Percentiles rank a stretch among this genome's conserved stretches.
Conservation (phyloP, 2,329 filamentous ascomycete species). For the Hypoxylon sp. region DNA sequence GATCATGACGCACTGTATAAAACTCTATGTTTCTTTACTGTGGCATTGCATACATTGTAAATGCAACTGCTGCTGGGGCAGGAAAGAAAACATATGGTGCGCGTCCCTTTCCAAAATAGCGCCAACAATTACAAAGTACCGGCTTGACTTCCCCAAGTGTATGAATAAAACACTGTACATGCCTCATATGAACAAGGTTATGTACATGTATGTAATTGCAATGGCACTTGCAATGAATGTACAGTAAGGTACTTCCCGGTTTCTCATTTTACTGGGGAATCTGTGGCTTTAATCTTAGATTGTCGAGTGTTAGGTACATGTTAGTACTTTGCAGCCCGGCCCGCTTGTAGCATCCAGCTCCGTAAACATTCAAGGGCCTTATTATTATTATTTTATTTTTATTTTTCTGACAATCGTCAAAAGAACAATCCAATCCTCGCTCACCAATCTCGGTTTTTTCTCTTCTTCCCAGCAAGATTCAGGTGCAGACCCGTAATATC, state of each 20-base stretch:
- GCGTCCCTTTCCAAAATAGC: conserved; percentile 20
- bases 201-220: not conserved
- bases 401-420: conserved; percentile 16
- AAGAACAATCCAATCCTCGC: conserved; percentile 40
- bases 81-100: conserved; percentile 11
- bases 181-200: not conserved
- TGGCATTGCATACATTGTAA: conserved; percentile 22
- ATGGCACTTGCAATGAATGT: too few relatives aligned
- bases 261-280: conserved; percentile 37
- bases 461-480: conserved; percentile 32
- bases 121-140: conserved; percentile 7
- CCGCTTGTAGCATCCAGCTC: conserved; percentile 38
- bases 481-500: conserved; percentile 34
- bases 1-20: too few relatives aligned
- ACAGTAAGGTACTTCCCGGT: conserved; percentile 8
- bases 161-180: not conserved
- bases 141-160: too few relatives aligned
- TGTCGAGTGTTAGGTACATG: conserved; percentile 24
- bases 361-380: conserved; percentile 38
- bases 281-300: conserved; percentile 37
- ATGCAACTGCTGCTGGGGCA: not conserved
- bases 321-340: conserved; percentile 29
- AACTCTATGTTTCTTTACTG: too few relatives aligned
- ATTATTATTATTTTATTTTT: conserved; percentile 25
- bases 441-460: conserved; percentile 33